These are phyloP conservation scores for Globomyces pollinis-pini DNA, from an alignment of 192 early-diverging fungal species.

Conservation along the genomic window DNA sequence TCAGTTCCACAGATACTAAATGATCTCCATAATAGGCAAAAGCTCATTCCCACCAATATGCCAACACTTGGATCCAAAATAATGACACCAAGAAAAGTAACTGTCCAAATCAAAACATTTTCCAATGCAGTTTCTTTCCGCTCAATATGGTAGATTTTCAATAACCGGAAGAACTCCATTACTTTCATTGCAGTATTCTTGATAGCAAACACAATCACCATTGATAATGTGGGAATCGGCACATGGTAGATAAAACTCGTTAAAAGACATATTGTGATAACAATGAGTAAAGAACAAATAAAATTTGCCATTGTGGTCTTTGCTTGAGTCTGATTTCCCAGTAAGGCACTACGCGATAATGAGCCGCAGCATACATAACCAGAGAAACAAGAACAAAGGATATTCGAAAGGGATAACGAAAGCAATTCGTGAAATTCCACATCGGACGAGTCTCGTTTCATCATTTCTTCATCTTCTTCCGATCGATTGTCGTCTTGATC, in stretches of 20 bases:
- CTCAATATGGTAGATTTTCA: neutral
- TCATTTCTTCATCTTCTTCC: too few relatives aligned
- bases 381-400: neutral
- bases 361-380: neutral
- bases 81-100: neutral
- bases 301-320: slow-evolving; percentile 1
- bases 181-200: neutral
- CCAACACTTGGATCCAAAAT: neutral
- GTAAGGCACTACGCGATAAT: neutral
- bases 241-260: slow-evolving; percentile 2
- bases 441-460: neutral
- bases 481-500: too few relatives aligned
- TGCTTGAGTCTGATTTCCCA: neutral
- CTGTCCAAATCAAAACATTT: neutral
- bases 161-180: neutral
- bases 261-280: neutral
- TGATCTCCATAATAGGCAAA: neutral
- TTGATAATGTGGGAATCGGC: too few relatives aligned
- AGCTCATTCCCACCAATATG: neutral
- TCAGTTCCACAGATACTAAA: too few relatives aligned
- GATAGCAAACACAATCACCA: too few relatives aligned
- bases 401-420: neutral
- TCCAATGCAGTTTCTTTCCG: neutral
- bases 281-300: neutral
- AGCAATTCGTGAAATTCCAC: neutral